These are phyloP conservation scores for Pleoardoris graminearum DNA, from an alignment of 2,329 filamentous ascomycete species.

Conservation along the genomic window DNA sequence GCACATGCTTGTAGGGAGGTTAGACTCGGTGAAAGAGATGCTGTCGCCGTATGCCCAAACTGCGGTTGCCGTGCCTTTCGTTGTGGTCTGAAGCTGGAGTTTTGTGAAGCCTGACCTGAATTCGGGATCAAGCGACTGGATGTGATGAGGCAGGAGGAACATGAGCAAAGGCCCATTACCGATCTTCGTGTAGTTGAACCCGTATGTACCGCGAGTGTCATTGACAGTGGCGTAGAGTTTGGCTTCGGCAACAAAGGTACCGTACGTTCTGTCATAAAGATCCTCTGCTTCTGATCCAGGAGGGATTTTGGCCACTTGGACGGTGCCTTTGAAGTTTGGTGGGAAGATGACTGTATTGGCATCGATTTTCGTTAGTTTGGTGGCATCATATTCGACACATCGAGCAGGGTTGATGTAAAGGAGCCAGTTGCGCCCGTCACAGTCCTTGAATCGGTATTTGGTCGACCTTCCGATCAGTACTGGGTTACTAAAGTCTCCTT, in stretches of 20 bases:
- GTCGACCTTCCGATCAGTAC: conserved; percentile 64
- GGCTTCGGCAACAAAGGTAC: conserved; percentile 70
- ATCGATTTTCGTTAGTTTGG: conserved; percentile 66
- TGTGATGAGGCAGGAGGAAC: conserved; percentile 87
- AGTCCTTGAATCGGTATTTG: conserved; percentile 75
- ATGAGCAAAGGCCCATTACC: conserved; percentile 74
- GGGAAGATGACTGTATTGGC: conserved; percentile 67
- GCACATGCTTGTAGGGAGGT: conserved; percentile 72
- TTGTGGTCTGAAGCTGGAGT: conserved; percentile 74
- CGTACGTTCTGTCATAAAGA: conserved; percentile 74
- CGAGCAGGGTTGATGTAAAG: conserved; percentile 68
- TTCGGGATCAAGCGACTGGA: conserved; percentile 69
- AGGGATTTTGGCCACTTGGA: conserved; percentile 83
- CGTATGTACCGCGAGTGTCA: conserved; percentile 66
- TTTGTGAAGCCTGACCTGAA: conserved; percentile 55
- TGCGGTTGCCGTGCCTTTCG: conserved; percentile 78
- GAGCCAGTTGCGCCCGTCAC: conserved; percentile 71
- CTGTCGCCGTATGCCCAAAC: conserved; percentile 56
- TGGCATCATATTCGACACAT: conserved; percentile 58
- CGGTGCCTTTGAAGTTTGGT: conserved; percentile 70
- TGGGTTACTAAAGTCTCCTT: conserved; percentile 59
- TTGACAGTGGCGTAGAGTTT: conserved; percentile 65
- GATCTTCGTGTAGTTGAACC: conserved; percentile 70
- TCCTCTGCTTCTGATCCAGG: conserved; percentile 60
- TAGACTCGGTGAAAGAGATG: conserved; percentile 71